These are phyloP conservation scores for Moniliophthora roreri DNA, from an alignment of 1,284 basidiomycete genomes.

Conservation along the genomic window DNA sequence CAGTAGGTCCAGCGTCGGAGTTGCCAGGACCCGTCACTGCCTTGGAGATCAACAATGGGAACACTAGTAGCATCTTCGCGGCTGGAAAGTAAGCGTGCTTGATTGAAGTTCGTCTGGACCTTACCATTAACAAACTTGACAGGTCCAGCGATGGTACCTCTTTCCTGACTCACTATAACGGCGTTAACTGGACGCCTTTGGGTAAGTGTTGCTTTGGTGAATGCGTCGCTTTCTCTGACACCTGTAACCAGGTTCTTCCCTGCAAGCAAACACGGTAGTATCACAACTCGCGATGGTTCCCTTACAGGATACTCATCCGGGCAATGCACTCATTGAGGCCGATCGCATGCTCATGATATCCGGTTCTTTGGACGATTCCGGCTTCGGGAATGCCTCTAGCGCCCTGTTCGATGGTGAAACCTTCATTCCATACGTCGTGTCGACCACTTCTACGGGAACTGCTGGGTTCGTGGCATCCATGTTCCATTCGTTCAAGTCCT, in stretches of 20 bases:
- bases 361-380: constrained; percentile 70
- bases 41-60: constrained; percentile 80
- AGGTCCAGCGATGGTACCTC: constrained; percentile 57
- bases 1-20: constrained; percentile 61
- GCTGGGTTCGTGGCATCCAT: constrained; percentile 77
- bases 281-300: constrained; percentile 92
- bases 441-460: constrained; percentile 66
- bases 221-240: neutral
- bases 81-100: constrained; percentile 75
- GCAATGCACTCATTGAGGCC: constrained; percentile 73
- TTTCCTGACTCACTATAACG: constrained; percentile 82
- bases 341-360: constrained; percentile 93
- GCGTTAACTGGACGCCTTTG: constrained; percentile 67
- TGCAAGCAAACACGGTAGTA: constrained; percentile 60
- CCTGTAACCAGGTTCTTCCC: constrained; percentile 45
- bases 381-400: constrained; percentile 79
- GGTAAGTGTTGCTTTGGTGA: constrained; percentile 36
- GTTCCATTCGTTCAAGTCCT: constrained; percentile 77
- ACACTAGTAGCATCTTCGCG: constrained; percentile 84
- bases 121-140: neutral
- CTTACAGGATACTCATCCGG: constrained; percentile 68
- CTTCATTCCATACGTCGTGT: constrained; percentile 84
- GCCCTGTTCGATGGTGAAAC: constrained; percentile 86
- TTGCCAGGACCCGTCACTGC: constrained; percentile 92
- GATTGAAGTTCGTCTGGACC: neutral